These are phyloP conservation scores for Suillus subaureus DNA, from an alignment of 768 basidiomycete species.

Conservation along the genomic window DNA sequence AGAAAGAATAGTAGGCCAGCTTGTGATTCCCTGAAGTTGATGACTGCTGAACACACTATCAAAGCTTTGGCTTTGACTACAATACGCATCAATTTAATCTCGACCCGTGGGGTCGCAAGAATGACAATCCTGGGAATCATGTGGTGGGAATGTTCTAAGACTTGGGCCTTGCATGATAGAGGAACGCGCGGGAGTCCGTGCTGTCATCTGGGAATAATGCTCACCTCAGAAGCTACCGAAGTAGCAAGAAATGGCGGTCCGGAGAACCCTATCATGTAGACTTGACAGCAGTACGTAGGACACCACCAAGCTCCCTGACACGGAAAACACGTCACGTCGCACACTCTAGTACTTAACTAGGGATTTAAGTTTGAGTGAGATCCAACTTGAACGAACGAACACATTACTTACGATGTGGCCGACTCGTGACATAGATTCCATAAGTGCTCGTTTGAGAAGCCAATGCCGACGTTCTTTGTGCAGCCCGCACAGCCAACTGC, in stretches of 20 bases:
- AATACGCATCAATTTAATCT: neutral
- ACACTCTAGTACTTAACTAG: neutral
- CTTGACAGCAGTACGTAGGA: neutral
- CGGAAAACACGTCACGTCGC: neutral
- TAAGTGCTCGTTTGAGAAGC: neutral
- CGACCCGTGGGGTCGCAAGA: neutral
- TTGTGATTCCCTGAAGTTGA: neutral
- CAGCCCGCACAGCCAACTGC: constrained; percentile 19
- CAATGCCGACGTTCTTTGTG: constrained; percentile 12
- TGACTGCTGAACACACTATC: neutral
- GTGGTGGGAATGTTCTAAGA: neutral
- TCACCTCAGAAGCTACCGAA: neutral
- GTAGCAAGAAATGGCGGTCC: neutral
- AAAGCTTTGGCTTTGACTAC: neutral
- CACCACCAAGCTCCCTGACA: neutral
- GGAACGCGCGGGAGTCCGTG: neutral
- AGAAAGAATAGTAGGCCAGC: neutral
- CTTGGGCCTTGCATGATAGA: neutral
- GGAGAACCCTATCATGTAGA: neutral
- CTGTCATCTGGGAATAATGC: neutral
- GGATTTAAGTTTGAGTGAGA: neutral
- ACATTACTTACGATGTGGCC: neutral
- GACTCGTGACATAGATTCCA: neutral
- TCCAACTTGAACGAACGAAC: neutral
- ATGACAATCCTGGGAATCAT: neutral